phyloP scores from a whole-genome alignment of 2,329 filamentous ascomycete genomes.

The Cercospora sesami region DNA sequence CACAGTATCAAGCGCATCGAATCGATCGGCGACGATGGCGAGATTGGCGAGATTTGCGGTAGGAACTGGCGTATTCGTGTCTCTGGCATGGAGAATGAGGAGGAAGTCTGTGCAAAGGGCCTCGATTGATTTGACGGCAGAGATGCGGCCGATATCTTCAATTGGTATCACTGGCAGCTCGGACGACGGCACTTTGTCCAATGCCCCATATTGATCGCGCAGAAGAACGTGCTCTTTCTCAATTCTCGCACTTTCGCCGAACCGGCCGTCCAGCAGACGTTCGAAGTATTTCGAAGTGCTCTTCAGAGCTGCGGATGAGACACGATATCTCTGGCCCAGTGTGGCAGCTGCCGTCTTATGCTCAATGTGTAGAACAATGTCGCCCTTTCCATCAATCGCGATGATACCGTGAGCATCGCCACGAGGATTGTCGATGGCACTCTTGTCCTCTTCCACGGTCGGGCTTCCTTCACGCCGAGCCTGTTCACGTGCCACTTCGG shows the following conservation, averaged over 20 bases:
- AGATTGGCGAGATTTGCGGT: slow-evolving; percentile 66
- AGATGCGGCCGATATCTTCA: slow-evolving; percentile 68
- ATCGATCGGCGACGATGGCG: slow-evolving; percentile 70
- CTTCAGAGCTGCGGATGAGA: slow-evolving; percentile 58
- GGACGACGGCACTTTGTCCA: slow-evolving; percentile 43
- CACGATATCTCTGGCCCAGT: slow-evolving; percentile 64
- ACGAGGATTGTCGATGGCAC: background rate
- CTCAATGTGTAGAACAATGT: slow-evolving; percentile 65
- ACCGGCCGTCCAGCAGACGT: slow-evolving; percentile 63
- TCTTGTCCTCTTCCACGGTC: background rate
- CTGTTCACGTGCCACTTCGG: background rate
- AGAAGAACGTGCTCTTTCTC: slow-evolving; percentile 55
- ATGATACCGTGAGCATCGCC: slow-evolving; percentile 40
- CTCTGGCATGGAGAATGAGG: slow-evolving; percentile 61
- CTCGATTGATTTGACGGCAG: slow-evolving; percentile 59
- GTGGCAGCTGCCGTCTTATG: slow-evolving; percentile 58
- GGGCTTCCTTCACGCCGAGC: background rate
- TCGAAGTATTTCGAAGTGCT: slow-evolving; percentile 69
- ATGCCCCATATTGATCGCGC: slow-evolving; percentile 48
- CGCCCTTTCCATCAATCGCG: slow-evolving; percentile 58
- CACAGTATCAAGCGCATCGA: slow-evolving; percentile 63
- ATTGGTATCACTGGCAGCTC: slow-evolving; percentile 66
- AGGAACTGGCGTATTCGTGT: slow-evolving; percentile 46
- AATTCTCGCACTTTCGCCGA: slow-evolving; percentile 62
- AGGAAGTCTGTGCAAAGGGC: slow-evolving; percentile 64